Conservation (phyloP, 345 rosid genomes). For the Angophora floribunda region DNA sequence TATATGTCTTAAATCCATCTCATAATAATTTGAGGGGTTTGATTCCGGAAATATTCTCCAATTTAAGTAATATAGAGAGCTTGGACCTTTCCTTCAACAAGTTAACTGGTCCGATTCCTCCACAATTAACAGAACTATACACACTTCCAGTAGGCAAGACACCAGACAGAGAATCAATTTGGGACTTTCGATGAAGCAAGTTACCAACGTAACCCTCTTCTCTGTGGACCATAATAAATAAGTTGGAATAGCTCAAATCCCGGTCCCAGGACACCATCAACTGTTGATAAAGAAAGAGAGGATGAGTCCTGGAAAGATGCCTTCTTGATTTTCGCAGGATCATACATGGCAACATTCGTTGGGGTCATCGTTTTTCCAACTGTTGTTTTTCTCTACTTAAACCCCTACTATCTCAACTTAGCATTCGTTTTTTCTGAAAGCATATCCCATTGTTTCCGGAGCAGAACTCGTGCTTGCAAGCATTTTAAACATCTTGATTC, state of each 20-base stretch:
- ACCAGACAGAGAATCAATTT: slow-evolving; percentile 2
- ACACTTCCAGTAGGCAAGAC: slow-evolving; percentile 1
- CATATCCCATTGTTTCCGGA: not conserved
- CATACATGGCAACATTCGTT: not conserved
- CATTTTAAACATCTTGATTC: slow-evolving; percentile 42
- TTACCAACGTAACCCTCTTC: not conserved
- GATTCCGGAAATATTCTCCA: slow-evolving; percentile 16
- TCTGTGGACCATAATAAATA: not conserved
- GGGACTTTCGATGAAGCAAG: slow-evolving; percentile 7
- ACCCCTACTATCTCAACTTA: not conserved
- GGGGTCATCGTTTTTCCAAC: not conserved
- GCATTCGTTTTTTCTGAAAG: not conserved
- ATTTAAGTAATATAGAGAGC: slow-evolving; percentile 8
- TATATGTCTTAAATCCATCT: not conserved
- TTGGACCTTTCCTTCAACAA: slow-evolving; percentile 16
- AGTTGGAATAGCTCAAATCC: not conserved
- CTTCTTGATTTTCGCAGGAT: not conserved
- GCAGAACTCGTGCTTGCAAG: not conserved
- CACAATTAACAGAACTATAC: not conserved
- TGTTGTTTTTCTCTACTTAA: not conserved
- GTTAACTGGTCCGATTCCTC: slow-evolving; percentile 5
- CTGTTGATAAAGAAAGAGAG: not conserved
- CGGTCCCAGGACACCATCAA: not conserved
- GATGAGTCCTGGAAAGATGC: not conserved
- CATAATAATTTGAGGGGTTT: no score